Base-by-base conservation (phyloP, 768 basidiomycete species). In the Boletus rex-veris region DNA sequence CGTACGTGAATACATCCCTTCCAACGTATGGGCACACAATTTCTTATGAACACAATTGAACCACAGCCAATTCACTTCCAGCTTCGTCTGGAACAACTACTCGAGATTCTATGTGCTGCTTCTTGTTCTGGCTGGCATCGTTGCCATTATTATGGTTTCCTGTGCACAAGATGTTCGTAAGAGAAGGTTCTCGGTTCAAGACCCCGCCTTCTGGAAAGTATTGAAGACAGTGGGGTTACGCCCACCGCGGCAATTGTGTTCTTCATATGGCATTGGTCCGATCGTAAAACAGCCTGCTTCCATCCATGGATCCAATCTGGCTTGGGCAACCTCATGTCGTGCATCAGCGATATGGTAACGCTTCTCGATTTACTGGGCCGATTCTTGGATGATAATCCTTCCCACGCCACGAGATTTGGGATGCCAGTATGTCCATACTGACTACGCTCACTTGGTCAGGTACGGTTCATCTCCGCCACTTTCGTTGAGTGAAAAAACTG, bases 71-170 rank as follows among this genome's bases (percentile, higher is more conserved):
- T 74, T 75, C 77, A 54, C 77, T 91, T 62, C 85, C 88, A n/a
- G 77, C 74, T 21, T 85, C 83, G 12, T 83, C 87, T 54, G 88
- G 89, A 41, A 91, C 82, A 31, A 86, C 77, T 51, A 85, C 86
- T n/a, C 78, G 80, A 49, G 83, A 88, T 71, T 88, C 86, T 60
- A 73, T 90, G 74, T 83, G 82, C 59, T 93, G 93, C 80, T 86
- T 93, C 77, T 75, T 93, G 53, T 94, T 92, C 76, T 92, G 88
- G 85, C 72, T 91, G 26, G 77, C 90, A 37, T 87, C 84, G 31
- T 78, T 92, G 30, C 88, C 88, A 9, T 83, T 85, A 16, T 85
- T 91, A 60, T 90, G 86, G 86, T 85, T 90, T 59, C 89, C 88
- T 11, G 83, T 91, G 45, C 88, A 92, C 74, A 79, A 86, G 63